Conservation (phyloP, 2,329 filamentous ascomycete species). For the Sphaceloma murrayae region DNA sequence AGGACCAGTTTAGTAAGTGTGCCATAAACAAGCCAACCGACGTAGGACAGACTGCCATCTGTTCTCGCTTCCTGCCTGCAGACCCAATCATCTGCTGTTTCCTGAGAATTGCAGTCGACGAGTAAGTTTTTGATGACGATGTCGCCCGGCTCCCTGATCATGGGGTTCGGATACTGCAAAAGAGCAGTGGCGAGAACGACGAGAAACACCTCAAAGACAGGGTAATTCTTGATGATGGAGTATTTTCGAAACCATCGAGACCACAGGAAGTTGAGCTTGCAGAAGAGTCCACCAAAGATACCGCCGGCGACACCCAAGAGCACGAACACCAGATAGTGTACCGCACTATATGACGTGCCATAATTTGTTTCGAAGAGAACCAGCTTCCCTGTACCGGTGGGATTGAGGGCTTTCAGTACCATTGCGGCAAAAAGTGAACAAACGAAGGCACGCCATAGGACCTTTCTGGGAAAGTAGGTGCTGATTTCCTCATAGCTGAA, state of each 20-base stretch:
- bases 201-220: conserved; percentile 47
- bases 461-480: conserved; percentile 50
- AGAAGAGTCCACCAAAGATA: conserved; percentile 50
- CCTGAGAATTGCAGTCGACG: conserved; percentile 41
- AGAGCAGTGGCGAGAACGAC: conserved; percentile 46
- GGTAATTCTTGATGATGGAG: conserved; percentile 44
- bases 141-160: conserved; percentile 48
- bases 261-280: conserved; percentile 49
- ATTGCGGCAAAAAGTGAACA: conserved; percentile 49
- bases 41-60: conserved; percentile 35
- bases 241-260: conserved; percentile 46
- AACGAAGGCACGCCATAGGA: conserved; percentile 51
- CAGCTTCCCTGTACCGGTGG: conserved; percentile 50
- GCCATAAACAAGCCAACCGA: conserved; percentile 45
- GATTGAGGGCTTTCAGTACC: conserved; percentile 48
- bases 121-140: conserved; percentile 48
- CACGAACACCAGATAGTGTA: conserved; percentile 49
- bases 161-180: conserved; percentile 47
- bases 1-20: conserved; percentile 47
- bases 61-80: conserved; percentile 40
- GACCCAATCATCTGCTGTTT: conserved; percentile 36
- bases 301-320: conserved; percentile 49
- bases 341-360: conserved; percentile 44
- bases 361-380: conserved; percentile 54
- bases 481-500: conserved; percentile 54